Conservation (phyloP, 805 yeast species). For the Candida arabinofermentans region DNA sequence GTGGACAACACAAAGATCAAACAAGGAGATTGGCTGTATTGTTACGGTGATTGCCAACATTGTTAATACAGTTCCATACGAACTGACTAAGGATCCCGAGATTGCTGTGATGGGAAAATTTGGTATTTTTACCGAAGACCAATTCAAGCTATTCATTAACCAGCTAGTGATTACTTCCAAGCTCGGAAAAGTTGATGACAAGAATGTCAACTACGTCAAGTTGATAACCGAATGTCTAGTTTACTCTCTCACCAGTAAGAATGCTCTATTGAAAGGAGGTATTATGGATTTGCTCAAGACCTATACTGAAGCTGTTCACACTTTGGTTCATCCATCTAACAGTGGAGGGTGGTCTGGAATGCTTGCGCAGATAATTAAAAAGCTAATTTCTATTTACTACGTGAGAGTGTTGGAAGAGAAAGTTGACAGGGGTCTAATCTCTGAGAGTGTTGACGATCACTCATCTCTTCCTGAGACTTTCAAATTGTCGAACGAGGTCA, state of each 20-base stretch:
- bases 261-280: slow-evolving; percentile 37
- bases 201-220: slow-evolving; percentile 23
- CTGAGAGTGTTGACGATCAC: slow-evolving; percentile 18
- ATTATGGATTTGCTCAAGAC: slow-evolving; percentile 50
- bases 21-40: slow-evolving; percentile 55
- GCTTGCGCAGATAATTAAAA: slow-evolving; percentile 61
- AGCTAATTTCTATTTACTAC: slow-evolving; percentile 57
- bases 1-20: slow-evolving; percentile 55
- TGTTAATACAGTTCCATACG: slow-evolving; percentile 43
- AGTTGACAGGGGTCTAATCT: slow-evolving; percentile 29
- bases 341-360: slow-evolving; percentile 82
- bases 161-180: slow-evolving; percentile 36
- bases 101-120: slow-evolving; percentile 39
- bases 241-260: slow-evolving; percentile 55
- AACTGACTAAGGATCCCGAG: slow-evolving; percentile 28
- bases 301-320: slow-evolving; percentile 64
- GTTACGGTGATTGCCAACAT: slow-evolving; percentile 62
- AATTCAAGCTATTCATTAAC: slow-evolving; percentile 57
- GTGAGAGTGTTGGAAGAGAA: slow-evolving; percentile 51
- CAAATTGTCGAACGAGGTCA: slow-evolving; percentile 23
- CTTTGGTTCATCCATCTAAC: slow-evolving; percentile 91
- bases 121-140: slow-evolving; percentile 64
- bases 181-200: slow-evolving; percentile 20
- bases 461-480: slow-evolving; percentile 20
- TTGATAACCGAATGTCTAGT: slow-evolving; percentile 43